These are phyloP conservation scores for Stagonosporopsis tanaceti DNA, from an alignment of 2,329 filamentous ascomycete genomes.

Conservation along the genomic window DNA sequence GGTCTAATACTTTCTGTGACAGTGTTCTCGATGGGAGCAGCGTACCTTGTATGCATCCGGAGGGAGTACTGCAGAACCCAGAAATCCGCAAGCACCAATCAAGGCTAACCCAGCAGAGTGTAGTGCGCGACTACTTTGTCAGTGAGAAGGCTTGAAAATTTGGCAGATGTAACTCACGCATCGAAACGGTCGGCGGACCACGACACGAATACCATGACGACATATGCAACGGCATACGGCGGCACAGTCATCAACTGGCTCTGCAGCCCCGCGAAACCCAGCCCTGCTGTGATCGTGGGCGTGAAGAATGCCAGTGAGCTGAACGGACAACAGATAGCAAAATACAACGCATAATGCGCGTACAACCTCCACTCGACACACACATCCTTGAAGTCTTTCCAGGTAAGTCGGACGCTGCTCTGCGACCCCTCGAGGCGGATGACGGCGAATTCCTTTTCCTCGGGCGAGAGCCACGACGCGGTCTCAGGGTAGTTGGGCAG, in stretches of 20 bases:
- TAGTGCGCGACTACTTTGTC: conserved; percentile 52
- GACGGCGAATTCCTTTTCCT: background rate
- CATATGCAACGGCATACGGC: conserved; percentile 69
- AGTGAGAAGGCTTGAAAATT: background rate
- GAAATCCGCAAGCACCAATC: conserved; percentile 65
- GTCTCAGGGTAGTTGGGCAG: background rate
- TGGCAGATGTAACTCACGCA: conserved; percentile 2
- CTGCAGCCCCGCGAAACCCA: conserved; percentile 61
- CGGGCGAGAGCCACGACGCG: background rate
- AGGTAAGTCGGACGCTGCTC: background rate
- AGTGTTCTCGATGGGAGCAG: background rate
- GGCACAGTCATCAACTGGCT: conserved; percentile 74
- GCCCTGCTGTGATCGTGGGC: conserved; percentile 69
- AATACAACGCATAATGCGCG: conserved; percentile 55
- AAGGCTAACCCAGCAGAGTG: conserved; percentile 53
- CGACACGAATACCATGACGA: conserved; percentile 50
- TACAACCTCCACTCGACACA: background rate
- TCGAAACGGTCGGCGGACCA: conserved; percentile 33
- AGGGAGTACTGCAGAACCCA: conserved; percentile 70
- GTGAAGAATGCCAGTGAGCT: conserved; percentile 63
- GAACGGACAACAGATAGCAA: conserved; percentile 33
- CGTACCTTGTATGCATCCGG: background rate
- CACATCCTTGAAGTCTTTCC: background rate
- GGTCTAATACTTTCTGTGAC: background rate
- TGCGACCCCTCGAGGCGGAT: background rate